Evolutionary conservation across 306 rosid species (phyloP), one percentile per base, ranked within the genome.

Genomic region (Parietaria judaica): DNA sequence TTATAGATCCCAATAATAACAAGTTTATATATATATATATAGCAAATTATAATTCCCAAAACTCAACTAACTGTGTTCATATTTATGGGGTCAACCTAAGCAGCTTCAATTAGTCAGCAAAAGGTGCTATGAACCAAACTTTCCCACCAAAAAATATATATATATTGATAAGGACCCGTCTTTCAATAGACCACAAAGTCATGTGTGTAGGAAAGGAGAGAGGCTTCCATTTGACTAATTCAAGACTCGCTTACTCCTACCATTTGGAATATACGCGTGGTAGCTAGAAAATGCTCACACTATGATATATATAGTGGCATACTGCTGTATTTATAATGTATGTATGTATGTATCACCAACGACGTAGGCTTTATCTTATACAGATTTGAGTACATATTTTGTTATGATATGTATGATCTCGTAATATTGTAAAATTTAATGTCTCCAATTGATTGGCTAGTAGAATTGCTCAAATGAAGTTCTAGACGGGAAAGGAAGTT

Each of bases 91-190:
- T 72, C 79, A 73, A 80, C 39, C 48, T 5, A 59, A 59, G 58
- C 38, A 31, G 58, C 60, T 72, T 60, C 50, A 47, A 84, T 81
- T 76, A 87, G 94, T 83, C 80, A 74, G 78, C 65, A 71, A 83
- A 85, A 56, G 95, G 87, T 80, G 92, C 87, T 67, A 87, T 89
- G 84, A 76, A 82, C 95, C 95, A 84, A 89, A 86, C 89, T 84
- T 84, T 82, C 73, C 82, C 91, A 83, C 88, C 89, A 72, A 66
- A n/a, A n/a, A n/a, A n/a, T 23, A 23, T 23, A 36, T 13, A 49
- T 39, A 16, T 15, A 50, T 44, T 60, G 64, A 60, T 10, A 8
- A 14, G 16, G 58, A 53, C 49, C 13, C 82, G 83, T 76, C 58
- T 68, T 66, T 61, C 44, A 61, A 70, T 49, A 49, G 15, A 72